Conservation (phyloP, 805 yeast species). For the Teunomyces funiuensis region DNA sequence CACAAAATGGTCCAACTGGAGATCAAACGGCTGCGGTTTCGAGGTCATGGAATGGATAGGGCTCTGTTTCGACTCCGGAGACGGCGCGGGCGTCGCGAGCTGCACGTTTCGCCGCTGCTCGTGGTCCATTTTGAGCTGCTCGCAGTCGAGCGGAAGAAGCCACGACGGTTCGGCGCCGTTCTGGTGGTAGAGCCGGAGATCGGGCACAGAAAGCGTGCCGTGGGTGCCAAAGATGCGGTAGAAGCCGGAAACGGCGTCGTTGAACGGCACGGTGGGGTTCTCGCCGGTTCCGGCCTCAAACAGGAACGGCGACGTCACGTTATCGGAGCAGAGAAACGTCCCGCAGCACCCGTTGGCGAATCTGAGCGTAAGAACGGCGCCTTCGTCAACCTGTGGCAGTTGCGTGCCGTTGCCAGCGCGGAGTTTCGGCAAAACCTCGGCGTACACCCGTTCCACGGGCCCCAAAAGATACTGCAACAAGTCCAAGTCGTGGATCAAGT, state of each 20-base stretch:
- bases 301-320: constrained; percentile 37
- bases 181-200: constrained; percentile 34
- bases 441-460: constrained; percentile 36
- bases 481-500: constrained; percentile 41
- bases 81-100: constrained; percentile 31
- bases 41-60: constrained; percentile 17
- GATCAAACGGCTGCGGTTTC: constrained; percentile 32
- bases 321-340: constrained; percentile 38
- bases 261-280: constrained; percentile 35
- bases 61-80: constrained; percentile 24
- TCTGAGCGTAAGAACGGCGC: constrained; percentile 33
- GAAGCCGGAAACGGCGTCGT: constrained; percentile 29
- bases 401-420: constrained; percentile 16
- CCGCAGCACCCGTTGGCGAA: constrained; percentile 35
- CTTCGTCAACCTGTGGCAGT: constrained; percentile 35
- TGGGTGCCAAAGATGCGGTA: constrained; percentile 39
- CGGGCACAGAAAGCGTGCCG: constrained; percentile 40
- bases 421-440: constrained; percentile 32
- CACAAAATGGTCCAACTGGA: constrained; percentile 38
- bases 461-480: constrained; percentile 39
- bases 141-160: constrained; percentile 26
- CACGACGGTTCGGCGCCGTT: constrained; percentile 19
- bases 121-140: constrained; percentile 18
- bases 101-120: constrained; percentile 9
- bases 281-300: constrained; percentile 42